Evolutionary conservation across 1,284 basidiomycete species (phyloP), one percentile per base, ranked within the genome.

Genomic region (Ganoderma resinaceum): DNA sequence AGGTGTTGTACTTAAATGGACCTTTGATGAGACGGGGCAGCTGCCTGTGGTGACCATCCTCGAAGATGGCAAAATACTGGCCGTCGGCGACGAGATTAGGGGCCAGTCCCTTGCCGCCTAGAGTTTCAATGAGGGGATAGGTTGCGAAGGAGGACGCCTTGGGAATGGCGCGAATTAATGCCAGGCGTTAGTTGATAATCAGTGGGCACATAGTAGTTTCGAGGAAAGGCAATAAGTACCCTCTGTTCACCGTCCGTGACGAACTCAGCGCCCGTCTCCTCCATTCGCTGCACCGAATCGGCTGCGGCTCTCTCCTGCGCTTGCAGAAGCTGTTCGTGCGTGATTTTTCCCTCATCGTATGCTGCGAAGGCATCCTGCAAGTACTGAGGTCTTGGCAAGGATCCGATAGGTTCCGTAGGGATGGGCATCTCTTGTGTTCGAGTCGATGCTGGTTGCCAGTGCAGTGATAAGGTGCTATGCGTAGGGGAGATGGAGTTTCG

Each of bases 1-100:
- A 55, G 18, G 52, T 55, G 52, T 55, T 55, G 16, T 55, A 55
- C 29, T 29, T 33, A 16, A 31, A 29, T 9, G 52, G 52, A 7
- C 52, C 52, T 18, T 16, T 55, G 52, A 55, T 31, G 52, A 55
- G 52, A 9, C 52, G 52, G 6, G 52, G 52, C 29, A 55, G 52
- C 52, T 55, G 52, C 29, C 52, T 55, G 31, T 55, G 52, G 52
- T 55, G 52, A 5, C 31, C 52, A 55, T 55, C 52, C 7, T 55
- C 52, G 29, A 55, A 55, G 6, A 55, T 31, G 52, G 52, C 52
- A 29, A 55, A 55, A 20, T 31, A 55, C 18, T 55, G 52, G 29
- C 52, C 52, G 3, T 33, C 29, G 5, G 52, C 29, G 52, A 18
- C 29, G 29, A 33, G 52, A 23, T 55, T 55, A 18, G 29, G 52